phyloP scores from a whole-genome alignment of 805 yeast species.

The Myxozyma melibiosi region DNA sequence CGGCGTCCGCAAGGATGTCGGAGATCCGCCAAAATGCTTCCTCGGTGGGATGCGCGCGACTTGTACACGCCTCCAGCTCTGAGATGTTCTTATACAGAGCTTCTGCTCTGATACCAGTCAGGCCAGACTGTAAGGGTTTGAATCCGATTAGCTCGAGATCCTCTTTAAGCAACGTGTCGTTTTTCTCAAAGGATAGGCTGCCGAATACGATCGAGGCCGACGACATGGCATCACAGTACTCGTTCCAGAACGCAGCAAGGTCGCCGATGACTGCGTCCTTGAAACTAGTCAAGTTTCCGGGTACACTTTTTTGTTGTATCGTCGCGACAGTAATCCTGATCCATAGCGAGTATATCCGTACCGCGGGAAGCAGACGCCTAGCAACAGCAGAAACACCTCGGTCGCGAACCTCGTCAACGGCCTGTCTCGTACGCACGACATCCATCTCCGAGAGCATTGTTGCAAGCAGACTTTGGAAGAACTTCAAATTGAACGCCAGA shows the following conservation, averaged over 20 bases:
- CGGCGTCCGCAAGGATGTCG: conserved; percentile 25
- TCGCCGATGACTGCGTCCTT: neutral
- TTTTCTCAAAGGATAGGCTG: conserved; percentile 1
- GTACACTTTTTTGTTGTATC: neutral
- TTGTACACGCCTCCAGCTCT: conserved; percentile 16
- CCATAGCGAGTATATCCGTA: conserved; percentile 28
- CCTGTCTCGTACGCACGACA: neutral
- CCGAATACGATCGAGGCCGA: conserved; percentile 9
- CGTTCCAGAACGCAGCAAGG: conserved; percentile 12
- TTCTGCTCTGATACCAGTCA: conserved; percentile 14
- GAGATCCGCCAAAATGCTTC: conserved; percentile 22
- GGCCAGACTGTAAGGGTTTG: conserved; percentile 16
- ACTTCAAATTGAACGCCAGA: conserved; percentile 11
- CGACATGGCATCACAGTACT: conserved; percentile 17
- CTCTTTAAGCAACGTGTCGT: conserved; percentile 25
- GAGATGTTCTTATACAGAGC: conserved; percentile 9
- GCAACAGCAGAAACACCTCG: conserved; percentile 13
- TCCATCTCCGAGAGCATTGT: neutral
- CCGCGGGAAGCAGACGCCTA: conserved; percentile 13
- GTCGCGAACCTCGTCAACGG: neutral
- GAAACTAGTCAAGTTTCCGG: neutral
- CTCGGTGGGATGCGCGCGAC: conserved; percentile 21
- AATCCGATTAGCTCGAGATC: conserved; percentile 31
- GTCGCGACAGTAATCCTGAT: neutral
- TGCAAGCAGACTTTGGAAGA: conserved; percentile 11